These are phyloP conservation scores for Mrakia blollopis DNA, from an alignment of 768 basidiomycete species.

Conservation along the genomic window DNA sequence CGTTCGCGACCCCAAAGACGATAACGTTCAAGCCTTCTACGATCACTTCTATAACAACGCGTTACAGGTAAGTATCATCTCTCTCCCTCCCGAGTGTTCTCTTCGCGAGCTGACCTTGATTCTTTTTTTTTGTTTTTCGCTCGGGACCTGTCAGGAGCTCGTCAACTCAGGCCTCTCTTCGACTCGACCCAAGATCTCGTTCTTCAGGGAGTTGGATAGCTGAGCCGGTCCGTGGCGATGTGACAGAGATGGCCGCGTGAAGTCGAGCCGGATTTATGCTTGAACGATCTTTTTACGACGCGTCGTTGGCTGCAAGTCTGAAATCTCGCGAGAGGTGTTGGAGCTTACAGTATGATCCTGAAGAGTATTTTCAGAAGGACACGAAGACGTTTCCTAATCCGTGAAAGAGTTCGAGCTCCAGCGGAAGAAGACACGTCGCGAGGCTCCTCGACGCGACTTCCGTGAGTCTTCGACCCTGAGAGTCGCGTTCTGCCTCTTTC, in stretches of 20 bases:
- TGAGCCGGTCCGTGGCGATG: neutral
- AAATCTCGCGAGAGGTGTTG: too few species aligned
- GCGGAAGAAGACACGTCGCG: too few species aligned
- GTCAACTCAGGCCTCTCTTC: neutral
- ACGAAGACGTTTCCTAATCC: too few species aligned
- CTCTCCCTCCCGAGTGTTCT: too few species aligned
- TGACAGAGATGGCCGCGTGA: too few species aligned
- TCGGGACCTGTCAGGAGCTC: neutral
- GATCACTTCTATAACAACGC: neutral
- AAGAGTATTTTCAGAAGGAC: too few species aligned
- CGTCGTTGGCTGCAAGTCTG: neutral
- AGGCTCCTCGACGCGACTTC: too few species aligned
- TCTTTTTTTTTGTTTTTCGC: neutral
- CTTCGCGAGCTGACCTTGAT: neutral
- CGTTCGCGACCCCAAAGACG: neutral
- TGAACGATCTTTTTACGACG: neutral
- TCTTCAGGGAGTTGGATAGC: neutral
- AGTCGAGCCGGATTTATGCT: too few species aligned
- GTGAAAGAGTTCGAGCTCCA: too few species aligned
- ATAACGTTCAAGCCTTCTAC: neutral
- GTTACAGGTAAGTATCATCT: neutral
- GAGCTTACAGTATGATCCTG: too few species aligned
- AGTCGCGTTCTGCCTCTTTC: too few species aligned
- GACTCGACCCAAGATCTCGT: neutral
- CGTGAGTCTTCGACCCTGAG: too few species aligned